A percentile compares a stretch with the other conserved stretches of the same genome.
These are phyloP conservation scores for Tylopilus cervinicoccineus DNA, from an alignment of 768 basidiomycete genomes.

Conservation along the genomic window DNA sequence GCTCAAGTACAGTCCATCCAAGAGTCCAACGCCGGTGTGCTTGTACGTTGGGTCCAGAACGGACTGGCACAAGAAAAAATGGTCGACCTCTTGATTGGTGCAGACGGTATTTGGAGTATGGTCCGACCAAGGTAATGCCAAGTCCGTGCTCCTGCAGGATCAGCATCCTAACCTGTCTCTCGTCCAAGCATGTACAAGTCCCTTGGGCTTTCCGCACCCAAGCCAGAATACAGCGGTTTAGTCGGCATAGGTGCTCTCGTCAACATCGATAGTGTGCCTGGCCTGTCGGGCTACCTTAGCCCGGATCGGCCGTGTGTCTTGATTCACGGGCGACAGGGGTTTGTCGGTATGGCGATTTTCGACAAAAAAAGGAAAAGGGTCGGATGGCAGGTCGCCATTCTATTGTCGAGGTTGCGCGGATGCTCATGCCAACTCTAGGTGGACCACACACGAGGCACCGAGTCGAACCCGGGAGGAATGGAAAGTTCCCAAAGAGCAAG, in stretches of 20 bases:
- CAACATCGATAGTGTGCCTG: slow-evolving; percentile 16
- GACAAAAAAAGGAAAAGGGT: slow-evolving; percentile 24
- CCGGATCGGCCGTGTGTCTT: slow-evolving; percentile 26
- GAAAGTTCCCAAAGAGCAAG: slow-evolving; percentile 23
- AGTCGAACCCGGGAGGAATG: slow-evolving; percentile 27
- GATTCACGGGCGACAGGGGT: slow-evolving; percentile 26
- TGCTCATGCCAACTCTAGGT: slow-evolving; percentile 14
- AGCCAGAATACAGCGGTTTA: slow-evolving; percentile 28
- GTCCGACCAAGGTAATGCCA: slow-evolving; percentile 21
- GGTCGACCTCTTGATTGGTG: slow-evolving; percentile 30
- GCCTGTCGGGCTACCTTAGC: slow-evolving; percentile 18
- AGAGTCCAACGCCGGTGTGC: slow-evolving; percentile 21
- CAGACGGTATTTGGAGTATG: slow-evolving; percentile 31
- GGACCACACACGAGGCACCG: slow-evolving; percentile 27
- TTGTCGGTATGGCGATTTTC: slow-evolving; percentile 26
- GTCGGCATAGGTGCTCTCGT: slow-evolving; percentile 22
- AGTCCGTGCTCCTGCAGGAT: not conserved
- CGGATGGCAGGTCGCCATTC: slow-evolving; percentile 18
- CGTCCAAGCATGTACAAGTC: slow-evolving; percentile 20
- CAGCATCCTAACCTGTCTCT: not conserved
- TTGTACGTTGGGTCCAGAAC: slow-evolving; percentile 25
- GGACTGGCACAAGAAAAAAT: slow-evolving; percentile 19
- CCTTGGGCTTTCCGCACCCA: slow-evolving; percentile 16
- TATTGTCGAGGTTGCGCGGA: not conserved
- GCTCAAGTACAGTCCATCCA: slow-evolving; percentile 22